Conservation (phyloP, 129 eudicot species). For the Helianthus tuberosus region DNA sequence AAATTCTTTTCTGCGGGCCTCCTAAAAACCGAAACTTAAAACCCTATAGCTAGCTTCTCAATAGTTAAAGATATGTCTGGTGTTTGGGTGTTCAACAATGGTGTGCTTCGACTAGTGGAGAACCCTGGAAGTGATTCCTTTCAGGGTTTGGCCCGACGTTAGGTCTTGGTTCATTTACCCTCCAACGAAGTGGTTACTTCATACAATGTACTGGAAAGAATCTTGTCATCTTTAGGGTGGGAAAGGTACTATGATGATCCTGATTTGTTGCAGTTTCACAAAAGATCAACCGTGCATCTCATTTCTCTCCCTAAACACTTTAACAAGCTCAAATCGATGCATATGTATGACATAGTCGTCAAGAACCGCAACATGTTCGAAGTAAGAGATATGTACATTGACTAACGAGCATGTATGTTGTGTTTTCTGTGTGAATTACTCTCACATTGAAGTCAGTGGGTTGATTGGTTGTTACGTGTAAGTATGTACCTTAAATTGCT, state of each 20-base stretch:
- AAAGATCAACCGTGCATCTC: conserved; percentile 4
- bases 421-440: no score
- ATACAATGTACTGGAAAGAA: conserved; percentile 57
- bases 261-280: conserved; percentile 20
- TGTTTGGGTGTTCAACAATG: conserved; percentile 95
- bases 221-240: conserved; percentile 67
- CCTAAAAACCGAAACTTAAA: conserved; percentile 14
- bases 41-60: conserved; percentile 8
- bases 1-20: conserved; percentile 5
- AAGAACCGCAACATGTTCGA: conserved; percentile 86
- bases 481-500: conserved; percentile 23
- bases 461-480: conserved; percentile 27
- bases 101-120: conserved; percentile 75
- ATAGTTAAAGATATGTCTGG: conserved; percentile 63
- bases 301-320: conserved; percentile 43
- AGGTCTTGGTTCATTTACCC: conserved; percentile 62
- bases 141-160: conserved; percentile 43
- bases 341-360: conserved; percentile 89
- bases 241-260: conserved; percentile 90
- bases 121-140: conserved; percentile 65
- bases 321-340: conserved; percentile 79
- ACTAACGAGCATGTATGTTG: no score
- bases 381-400: conserved; percentile 49
- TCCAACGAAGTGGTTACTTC: conserved; percentile 69
- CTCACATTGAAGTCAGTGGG: no score